A percentile compares a stretch with the other conserved stretches of the same genome.
phyloP scores from a whole-genome alignment of 495 filamentous ascomycete genomes.

The Aspergillus campestris region DNA sequence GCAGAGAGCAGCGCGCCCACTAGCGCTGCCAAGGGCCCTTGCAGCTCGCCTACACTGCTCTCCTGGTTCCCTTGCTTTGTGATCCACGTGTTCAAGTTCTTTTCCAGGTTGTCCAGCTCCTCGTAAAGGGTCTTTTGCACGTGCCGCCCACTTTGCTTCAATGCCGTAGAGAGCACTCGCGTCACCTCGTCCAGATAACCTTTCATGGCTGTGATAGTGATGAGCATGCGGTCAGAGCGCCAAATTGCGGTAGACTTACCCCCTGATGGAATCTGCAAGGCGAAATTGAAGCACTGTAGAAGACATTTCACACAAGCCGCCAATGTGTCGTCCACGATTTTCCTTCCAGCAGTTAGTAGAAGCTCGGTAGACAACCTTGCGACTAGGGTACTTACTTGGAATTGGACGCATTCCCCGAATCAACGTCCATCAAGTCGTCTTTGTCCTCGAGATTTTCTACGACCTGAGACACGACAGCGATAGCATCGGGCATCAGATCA shows the following conservation, averaged over 20 bases:
- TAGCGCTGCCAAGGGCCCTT: constrained; percentile 21
- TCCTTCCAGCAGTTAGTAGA: constrained; percentile 2
- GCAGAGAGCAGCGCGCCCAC: constrained; percentile 20
- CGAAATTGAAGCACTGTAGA: constrained; percentile 36
- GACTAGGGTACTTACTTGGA: constrained; percentile 13
- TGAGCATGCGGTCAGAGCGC: constrained; percentile 8
- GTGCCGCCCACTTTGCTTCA: constrained; percentile 28
- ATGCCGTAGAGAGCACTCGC: constrained; percentile 22
- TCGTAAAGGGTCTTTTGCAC: constrained; percentile 38
- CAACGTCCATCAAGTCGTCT: constrained; percentile 62
- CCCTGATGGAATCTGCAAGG: constrained; percentile 14
- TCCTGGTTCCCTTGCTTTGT: constrained; percentile 3
- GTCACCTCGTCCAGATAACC: constrained; percentile 24
- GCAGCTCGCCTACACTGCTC: constrained; percentile 16
- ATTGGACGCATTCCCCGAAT: constrained; percentile 35
- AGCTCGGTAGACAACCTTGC: not conserved
- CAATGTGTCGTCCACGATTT: constrained; percentile 31
- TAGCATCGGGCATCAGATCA: constrained; percentile 60
- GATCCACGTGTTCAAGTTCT: constrained; percentile 24
- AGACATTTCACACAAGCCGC: constrained; percentile 40
- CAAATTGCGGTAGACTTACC: constrained; percentile 19
- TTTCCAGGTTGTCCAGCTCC: constrained; percentile 33
- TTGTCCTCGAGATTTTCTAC: constrained; percentile 50
- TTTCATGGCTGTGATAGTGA: constrained; percentile 24
- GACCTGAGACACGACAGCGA: constrained; percentile 49